A percentile compares a stretch with the other conserved stretches of the same genome.
phyloP scores from a whole-genome alignment of 2,329 filamentous ascomycete genomes.

The Sporothrix luriei region DNA sequence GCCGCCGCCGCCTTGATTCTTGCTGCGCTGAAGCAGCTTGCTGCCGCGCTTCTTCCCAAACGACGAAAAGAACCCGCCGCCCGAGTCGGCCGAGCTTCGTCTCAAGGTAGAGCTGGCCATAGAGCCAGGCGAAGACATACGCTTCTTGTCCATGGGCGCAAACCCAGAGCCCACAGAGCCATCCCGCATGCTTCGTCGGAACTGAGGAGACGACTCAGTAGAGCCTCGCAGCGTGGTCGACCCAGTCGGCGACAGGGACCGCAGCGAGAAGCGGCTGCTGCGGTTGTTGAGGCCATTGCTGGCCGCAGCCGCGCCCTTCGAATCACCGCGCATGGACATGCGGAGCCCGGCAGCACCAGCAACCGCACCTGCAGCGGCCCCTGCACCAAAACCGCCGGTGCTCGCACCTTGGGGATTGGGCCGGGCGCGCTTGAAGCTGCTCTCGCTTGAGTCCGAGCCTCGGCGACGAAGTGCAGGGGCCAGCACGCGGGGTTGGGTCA shows the following conservation, averaged over 20 bases:
- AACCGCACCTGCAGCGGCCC: constrained; percentile 44
- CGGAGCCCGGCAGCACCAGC: constrained; percentile 62
- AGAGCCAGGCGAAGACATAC: constrained; percentile 36
- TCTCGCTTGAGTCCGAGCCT: constrained; percentile 70
- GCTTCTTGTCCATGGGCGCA: not conserved
- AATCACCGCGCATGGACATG: constrained; percentile 66
- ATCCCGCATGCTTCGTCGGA: constrained; percentile 53
- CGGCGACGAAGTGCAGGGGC: constrained; percentile 53
- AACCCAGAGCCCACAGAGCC: constrained; percentile 40
- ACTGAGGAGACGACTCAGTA: constrained; percentile 50
- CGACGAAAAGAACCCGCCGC: constrained; percentile 47
- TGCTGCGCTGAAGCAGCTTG: constrained; percentile 41
- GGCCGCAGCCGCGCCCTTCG: constrained; percentile 37
- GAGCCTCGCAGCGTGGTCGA: constrained; percentile 55
- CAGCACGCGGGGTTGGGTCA: constrained; percentile 10
- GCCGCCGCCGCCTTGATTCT: constrained; percentile 42
- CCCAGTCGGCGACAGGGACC: constrained; percentile 68
- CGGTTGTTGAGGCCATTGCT: constrained; percentile 28
- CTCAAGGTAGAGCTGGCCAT: constrained; percentile 23
- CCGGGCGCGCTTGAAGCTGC: constrained; percentile 71
- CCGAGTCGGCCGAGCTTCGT: constrained; percentile 13
- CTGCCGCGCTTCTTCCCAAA: constrained; percentile 47
- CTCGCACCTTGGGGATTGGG: not conserved
- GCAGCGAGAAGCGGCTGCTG: constrained; percentile 62
- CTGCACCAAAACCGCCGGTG: not conserved